Evolutionary conservation across 2,329 filamentous ascomycete species (phyloP).

Genomic region (Bretziella fagacearum): DNA sequence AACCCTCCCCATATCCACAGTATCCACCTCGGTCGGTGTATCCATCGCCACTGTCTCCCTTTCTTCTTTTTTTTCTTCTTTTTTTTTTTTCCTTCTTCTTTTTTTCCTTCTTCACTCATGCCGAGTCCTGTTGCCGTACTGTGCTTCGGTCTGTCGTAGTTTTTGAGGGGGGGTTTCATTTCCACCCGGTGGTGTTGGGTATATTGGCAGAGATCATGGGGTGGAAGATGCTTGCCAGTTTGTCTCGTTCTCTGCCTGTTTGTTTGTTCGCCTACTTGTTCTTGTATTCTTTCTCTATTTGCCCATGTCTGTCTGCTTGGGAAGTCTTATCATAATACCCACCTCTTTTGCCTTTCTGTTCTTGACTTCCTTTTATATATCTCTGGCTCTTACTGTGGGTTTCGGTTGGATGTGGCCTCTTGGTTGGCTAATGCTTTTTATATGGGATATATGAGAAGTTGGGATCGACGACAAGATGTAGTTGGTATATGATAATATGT

Average conservation of each 20-base stretch:
- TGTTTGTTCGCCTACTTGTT: conserved; percentile 7
- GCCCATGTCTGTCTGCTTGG: conserved; percentile 1
- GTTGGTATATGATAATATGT: neutral
- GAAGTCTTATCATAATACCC: conserved; percentile 9
- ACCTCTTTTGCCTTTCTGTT: conserved; percentile 7
- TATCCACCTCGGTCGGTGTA: neutral
- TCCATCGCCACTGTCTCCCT: neutral
- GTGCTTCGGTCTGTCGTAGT: conserved; percentile 3
- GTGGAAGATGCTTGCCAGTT: neutral
- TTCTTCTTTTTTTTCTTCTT: neutral
- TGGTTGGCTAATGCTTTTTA: too few relatives aligned
- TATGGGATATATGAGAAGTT: neutral
- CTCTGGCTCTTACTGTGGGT: neutral
- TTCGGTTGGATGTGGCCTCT: too few relatives aligned
- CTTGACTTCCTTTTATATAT: neutral
- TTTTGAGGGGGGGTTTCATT: neutral
- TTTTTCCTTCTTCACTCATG: conserved; percentile 3
- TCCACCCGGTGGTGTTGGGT: neutral
- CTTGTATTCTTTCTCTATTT: conserved; percentile 10
- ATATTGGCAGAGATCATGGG: neutral
- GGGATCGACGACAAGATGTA: neutral
- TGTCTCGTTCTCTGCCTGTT: conserved; percentile 6
- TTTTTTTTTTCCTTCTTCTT: conserved; percentile 8
- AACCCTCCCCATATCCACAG: neutral
- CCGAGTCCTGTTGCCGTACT: neutral